Percentiles rank a stretch among this genome's conserved stretches.
Conservation (phyloP, 2,329 filamentous ascomycete species). For the Periglandula ipomoeae region DNA sequence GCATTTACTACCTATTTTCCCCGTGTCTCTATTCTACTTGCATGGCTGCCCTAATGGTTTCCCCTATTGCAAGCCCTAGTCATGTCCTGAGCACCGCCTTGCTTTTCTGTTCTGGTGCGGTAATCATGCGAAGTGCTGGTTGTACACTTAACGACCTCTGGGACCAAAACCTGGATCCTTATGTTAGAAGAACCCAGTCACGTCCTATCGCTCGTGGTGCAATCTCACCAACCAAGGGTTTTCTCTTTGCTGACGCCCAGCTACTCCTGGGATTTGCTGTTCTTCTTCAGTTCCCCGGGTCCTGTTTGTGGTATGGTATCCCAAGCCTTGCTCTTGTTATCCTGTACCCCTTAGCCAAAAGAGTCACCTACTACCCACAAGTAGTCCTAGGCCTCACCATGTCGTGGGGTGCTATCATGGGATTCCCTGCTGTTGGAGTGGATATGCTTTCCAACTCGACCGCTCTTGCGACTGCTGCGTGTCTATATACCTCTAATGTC, state of each 20-base stretch:
- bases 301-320: conserved; percentile 69
- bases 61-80: conserved; percentile 49
- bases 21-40: conserved; percentile 80
- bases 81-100: conserved; percentile 55
- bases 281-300: conserved; percentile 63
- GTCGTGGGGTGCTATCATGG: conserved; percentile 83
- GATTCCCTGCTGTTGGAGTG: conserved; percentile 73
- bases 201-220: conserved; percentile 76
- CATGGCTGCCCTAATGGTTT: conserved; percentile 61
- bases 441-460: conserved; percentile 57
- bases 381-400: conserved; percentile 76
- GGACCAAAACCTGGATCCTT: conserved; percentile 78
- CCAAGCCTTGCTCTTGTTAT: conserved; percentile 67
- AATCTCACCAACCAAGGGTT: conserved; percentile 59
- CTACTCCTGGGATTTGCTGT: conserved; percentile 64
- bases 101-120: conserved; percentile 66
- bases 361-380: conserved; percentile 82
- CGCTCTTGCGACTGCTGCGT: conserved; percentile 56
- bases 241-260: conserved; percentile 67
- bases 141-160: conserved; percentile 88
- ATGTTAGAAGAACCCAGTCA: conserved; percentile 65
- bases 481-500: conserved; percentile 68
- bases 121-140: conserved; percentile 81
- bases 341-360: conserved; percentile 73
- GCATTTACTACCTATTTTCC: conserved; percentile 78